phyloP scores from a whole-genome alignment of 768 basidiomycete genomes.

The Filobasidium floriforme region DNA sequence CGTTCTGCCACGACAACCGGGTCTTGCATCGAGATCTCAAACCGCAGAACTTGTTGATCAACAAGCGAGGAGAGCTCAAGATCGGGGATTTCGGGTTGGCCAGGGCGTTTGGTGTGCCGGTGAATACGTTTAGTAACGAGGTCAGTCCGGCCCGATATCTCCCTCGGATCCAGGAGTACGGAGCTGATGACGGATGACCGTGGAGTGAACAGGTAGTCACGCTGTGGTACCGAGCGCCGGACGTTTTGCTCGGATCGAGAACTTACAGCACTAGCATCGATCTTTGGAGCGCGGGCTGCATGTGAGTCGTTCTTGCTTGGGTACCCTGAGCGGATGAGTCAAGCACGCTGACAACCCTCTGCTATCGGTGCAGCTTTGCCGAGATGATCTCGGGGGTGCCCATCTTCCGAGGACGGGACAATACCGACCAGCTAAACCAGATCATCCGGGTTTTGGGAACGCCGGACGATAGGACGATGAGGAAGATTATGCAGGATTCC shows the following conservation, averaged over 20 bases:
- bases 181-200: background rate
- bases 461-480: conserved; percentile 75
- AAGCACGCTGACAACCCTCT: background rate
- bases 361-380: conserved; percentile 56
- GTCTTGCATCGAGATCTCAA: conserved; percentile 96
- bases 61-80: conserved; percentile 92
- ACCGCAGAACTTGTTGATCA: conserved; percentile 96
- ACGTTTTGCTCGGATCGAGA: conserved; percentile 89
- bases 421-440: conserved; percentile 92
- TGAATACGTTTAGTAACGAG: conserved; percentile 99
- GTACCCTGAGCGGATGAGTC: no score
- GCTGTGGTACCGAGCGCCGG: conserved; percentile 96
- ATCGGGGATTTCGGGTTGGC: conserved; percentile 96
- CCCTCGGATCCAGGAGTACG: background rate
- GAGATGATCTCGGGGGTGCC: conserved; percentile 99
- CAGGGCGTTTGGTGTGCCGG: conserved; percentile 94
- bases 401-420: conserved; percentile 91
- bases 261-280: conserved; percentile 98
- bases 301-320: conserved; percentile 46
- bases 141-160: conserved; percentile 22
- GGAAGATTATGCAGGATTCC: conserved; percentile 82
- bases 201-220: conserved; percentile 64
- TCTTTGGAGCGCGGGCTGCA: conserved; percentile 98
- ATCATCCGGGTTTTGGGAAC: conserved; percentile 97
- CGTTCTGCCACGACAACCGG: conserved; percentile 97